Percentiles rank a stretch among this genome's conserved stretches.
phyloP scores from a whole-genome alignment of 106 monocot species.

The Dendrobium nobile region DNA sequence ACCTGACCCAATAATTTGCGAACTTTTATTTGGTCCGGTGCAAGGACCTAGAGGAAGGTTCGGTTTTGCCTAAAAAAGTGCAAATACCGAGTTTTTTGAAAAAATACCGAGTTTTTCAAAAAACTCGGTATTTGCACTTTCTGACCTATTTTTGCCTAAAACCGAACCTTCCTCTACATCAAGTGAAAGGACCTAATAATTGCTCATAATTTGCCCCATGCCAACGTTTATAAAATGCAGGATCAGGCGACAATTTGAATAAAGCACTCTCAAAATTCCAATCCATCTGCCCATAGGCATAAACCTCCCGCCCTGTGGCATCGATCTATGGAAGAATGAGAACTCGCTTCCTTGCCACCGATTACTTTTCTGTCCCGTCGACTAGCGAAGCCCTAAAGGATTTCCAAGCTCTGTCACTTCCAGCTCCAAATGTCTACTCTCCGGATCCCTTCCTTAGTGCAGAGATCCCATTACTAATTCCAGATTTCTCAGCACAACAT shows the following conservation, averaged over 20 bases:
- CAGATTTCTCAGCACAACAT: slow-evolving; percentile 7
- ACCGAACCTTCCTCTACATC: no score
- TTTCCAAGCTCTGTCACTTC: slow-evolving; percentile 29
- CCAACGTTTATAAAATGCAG: slow-evolving; percentile 7
- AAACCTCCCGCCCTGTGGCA: neutral
- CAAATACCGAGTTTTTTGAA: no score
- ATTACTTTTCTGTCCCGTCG: slow-evolving; percentile 40
- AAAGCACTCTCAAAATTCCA: neutral
- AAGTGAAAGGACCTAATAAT: no score
- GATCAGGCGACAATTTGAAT: slow-evolving; percentile 3
- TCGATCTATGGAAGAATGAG: slow-evolving; percentile 31
- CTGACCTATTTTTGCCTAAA: no score
- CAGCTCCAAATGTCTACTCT: slow-evolving; percentile 18
- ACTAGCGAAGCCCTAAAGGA: slow-evolving; percentile 17
- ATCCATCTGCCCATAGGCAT: neutral
- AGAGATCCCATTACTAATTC: slow-evolving; percentile 7
- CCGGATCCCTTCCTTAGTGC: slow-evolving; percentile 9
- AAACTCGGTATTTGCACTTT: no score
- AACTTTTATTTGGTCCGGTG: no score
- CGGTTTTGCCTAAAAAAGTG: no score
- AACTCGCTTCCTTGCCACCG: slow-evolving; percentile 55
- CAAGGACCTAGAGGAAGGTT: no score
- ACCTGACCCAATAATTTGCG: no score
- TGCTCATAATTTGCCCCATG: no score
- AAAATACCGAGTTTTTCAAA: no score